Evolutionary conservation across 2,329 filamentous ascomycete species (phyloP), one percentile per base, ranked within the genome.

Genomic region (Sporothrix curviconia): DNA sequence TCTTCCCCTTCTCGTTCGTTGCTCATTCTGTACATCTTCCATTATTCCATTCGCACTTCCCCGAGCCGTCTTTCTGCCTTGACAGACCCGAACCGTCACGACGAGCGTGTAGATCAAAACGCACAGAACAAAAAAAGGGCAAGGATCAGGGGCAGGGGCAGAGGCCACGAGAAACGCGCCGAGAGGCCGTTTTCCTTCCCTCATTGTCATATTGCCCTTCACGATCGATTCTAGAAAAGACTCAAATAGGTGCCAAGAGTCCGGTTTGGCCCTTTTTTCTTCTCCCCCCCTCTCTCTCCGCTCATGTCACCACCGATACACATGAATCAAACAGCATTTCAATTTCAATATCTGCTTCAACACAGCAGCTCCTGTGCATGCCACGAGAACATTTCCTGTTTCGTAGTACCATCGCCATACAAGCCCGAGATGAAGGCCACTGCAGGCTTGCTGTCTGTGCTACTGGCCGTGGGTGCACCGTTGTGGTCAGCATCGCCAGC

Each of bases 201-300:
- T 11, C 17, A 17, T 42, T 46, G 43, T 46, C 28, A n/a, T n/a
- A n/a, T n/a, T 15, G 1, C n/a, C 37, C 30, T 7, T 28, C 19
- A 11, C 7, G 19, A 40, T 12, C 22, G 30, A 19, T 8, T 7
- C 12, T 15, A 7, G 11, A 2, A 2, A 46, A 46, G 17, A 36
- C 30, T 36, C 44, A 24, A 19, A 40, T 40, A 52, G 15, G 28
- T 40, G 36, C 49, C 49, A 52, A 52, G 49, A 52, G 24, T n/a
- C 9, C 15, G 36, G 7, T 7, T 6, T 19, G 7, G 15, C 44
- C 14, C 8, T 7, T 7, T 37, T 25, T 22, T 22, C 19, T 25
- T 24, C n/a, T 22, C 22, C n/a, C 7, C 12, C 32, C 9, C 25
- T 24, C 25, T 50, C 19, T 17, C 11, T 19, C 9, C 19, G 28